These are phyloP conservation scores for Aspergillus udagawae DNA, from an alignment of 2,329 filamentous ascomycete genomes.

Conservation along the genomic window DNA sequence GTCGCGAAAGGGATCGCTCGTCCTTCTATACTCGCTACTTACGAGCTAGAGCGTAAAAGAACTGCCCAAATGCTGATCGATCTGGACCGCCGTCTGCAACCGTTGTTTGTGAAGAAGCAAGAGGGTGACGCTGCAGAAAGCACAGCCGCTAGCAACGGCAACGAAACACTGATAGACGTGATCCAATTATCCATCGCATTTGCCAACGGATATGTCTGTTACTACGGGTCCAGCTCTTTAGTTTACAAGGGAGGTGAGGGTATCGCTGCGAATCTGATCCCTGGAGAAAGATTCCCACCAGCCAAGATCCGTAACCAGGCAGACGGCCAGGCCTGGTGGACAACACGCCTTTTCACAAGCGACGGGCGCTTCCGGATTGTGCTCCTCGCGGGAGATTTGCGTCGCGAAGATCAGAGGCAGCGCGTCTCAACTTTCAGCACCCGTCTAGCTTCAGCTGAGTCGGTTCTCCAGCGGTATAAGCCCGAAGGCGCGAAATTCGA, in stretches of 20 bases:
- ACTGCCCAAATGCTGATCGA: constrained; percentile 64
- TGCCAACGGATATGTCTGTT: constrained; percentile 3
- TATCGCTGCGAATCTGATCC: constrained; percentile 1
- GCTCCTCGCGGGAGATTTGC: constrained; percentile 60
- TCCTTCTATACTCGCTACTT: constrained; percentile 45
- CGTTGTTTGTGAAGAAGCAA: constrained; percentile 3
- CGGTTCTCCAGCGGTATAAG: constrained; percentile 44
- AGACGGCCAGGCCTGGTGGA: constrained; percentile 12
- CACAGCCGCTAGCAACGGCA: background rate
- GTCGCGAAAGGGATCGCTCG: constrained; percentile 41
- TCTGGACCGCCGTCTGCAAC: constrained; percentile 47
- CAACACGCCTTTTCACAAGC: constrained; percentile 23
- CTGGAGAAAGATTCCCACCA: constrained; percentile 19
- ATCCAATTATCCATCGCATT: background rate
- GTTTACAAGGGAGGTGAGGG: constrained; percentile 1
- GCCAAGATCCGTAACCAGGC: constrained; percentile 16
- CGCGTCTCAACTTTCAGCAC: constrained; percentile 48
- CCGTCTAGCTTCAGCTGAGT: constrained; percentile 27
- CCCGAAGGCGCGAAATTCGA: constrained; percentile 37
- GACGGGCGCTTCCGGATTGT: constrained; percentile 35
- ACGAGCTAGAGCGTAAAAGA: constrained; percentile 49
- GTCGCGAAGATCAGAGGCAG: constrained; percentile 39
- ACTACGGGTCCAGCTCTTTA: constrained; percentile 3
- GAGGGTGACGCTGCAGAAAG: background rate
- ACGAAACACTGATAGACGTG: background rate